Base-by-base conservation (phyloP, 225 moss, liverwort and hornwort genomes). In the Sphagnum tenellum region DNA sequence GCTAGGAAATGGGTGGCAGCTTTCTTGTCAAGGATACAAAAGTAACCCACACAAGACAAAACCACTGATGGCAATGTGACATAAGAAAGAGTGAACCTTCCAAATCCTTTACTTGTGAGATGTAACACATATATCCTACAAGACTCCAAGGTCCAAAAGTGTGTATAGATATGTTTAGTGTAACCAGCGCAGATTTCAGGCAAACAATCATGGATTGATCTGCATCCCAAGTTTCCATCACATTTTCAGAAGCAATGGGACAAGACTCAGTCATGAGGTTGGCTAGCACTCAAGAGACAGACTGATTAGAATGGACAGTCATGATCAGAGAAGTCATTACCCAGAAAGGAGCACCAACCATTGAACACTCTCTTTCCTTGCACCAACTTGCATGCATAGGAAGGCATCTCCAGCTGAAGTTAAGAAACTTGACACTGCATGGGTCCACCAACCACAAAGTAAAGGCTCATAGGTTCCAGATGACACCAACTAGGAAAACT, bases 281-380 rank as follows among this genome's bases (percentile, higher is more conserved):
- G 29, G 29, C 29, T 29, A 29, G 29, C 29, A 45, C 47, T 44
- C 47, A 29, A 29, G 29, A 29, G 29, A 29, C 6, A 46, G 44
- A 61, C 5, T 3, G 6, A 61, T 45, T 61, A 8, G 8, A 48
- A 46, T 11, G 3, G 2, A 61, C 46, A 61, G 3, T 3, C 7
- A 61, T 46, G 61, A 1, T 46, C 44, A 61, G 7, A 45, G 29
- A 45, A 7, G 63, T 64, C 3, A 48, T 2, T 64, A 85, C 83
- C 86, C 83, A 60, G 86, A 86, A 64, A 86, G 62, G 59, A 83
- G 83, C 46, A 66, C 59, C 77, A 86, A 68, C 77, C 74, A 80
- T 29, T 29, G 29, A 49, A 86, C 66, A 69, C 68, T 77, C 59
- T 86, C 80, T 69, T 64, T 46, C 58, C 65, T 73, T 48, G 86